These are phyloP conservation scores for Mycena galopus DNA, from an alignment of 768 basidiomycete species.

Conservation along the genomic window DNA sequence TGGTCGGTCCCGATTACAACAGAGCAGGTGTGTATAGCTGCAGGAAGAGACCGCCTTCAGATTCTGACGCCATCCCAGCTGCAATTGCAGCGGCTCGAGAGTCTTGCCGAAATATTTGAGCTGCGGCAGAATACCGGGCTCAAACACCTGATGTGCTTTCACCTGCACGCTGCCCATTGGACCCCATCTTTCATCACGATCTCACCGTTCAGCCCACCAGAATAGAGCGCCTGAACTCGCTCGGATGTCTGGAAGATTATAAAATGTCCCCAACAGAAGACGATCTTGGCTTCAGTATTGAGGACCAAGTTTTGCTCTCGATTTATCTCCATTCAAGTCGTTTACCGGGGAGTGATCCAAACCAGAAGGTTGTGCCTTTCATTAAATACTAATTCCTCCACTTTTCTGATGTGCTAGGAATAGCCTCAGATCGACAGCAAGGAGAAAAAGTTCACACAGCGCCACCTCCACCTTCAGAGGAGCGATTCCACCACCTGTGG, in stretches of 20 bases:
- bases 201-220: neutral
- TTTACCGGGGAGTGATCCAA: too few relatives aligned
- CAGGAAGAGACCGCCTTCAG: too few relatives aligned
- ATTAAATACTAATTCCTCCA: neutral
- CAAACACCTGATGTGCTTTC: neutral
- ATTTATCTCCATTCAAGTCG: neutral
- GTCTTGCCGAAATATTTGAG: neutral
- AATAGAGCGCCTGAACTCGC: neutral
- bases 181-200: neutral
- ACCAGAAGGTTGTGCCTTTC: neutral
- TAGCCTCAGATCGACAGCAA: too few relatives aligned
- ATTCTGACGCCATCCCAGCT: neutral
- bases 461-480: neutral
- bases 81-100: neutral
- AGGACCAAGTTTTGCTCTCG: neutral
- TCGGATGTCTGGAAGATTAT: neutral
- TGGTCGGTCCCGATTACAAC: neutral
- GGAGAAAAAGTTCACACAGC: neutral
- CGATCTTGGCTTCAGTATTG: neutral
- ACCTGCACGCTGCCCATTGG: neutral
- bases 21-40: neutral
- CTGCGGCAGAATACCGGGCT: neutral
- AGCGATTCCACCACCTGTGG: slow-evolving; percentile 1
- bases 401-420: too few relatives aligned
- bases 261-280: neutral